phyloP scores from a whole-genome alignment of 805 yeast genomes.

The Spathaspora passalidarum region DNA sequence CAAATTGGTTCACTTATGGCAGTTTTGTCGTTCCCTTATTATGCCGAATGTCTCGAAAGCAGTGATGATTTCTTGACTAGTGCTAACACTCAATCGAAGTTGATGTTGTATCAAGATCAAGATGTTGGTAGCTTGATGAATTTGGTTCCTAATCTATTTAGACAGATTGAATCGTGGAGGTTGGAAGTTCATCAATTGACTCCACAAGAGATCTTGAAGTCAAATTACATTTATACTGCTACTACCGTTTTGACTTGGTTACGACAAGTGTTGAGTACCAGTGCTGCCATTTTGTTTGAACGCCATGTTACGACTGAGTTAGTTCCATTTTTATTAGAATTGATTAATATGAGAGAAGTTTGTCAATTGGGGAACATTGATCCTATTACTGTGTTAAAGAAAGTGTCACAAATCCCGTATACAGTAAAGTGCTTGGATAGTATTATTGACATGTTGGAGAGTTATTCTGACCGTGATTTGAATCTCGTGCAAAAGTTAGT shows the following conservation, averaged over 20 bases:
- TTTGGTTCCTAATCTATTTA: constrained; percentile 43
- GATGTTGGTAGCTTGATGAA: constrained; percentile 22
- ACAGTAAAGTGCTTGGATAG: constrained; percentile 16
- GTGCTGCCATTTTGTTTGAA: constrained; percentile 51
- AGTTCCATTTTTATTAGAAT: constrained; percentile 64
- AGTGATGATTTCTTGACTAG: constrained; percentile 38
- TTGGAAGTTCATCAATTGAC: constrained; percentile 30
- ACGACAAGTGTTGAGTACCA: constrained; percentile 49
- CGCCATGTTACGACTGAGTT: constrained; percentile 49
- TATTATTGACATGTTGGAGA: constrained; percentile 39
- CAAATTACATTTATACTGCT: constrained; percentile 60
- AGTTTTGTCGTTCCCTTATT: constrained; percentile 39
- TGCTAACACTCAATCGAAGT: constrained; percentile 26
- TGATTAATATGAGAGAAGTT: constrained; percentile 72
- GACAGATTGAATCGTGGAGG: constrained; percentile 41
- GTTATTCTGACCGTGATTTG: constrained; percentile 25
- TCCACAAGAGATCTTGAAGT: constrained; percentile 55
- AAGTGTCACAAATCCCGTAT: constrained; percentile 43
- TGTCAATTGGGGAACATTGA: constrained; percentile 65
- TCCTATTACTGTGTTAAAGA: constrained; percentile 46
- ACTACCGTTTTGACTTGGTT: constrained; percentile 66
- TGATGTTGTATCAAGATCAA: constrained; percentile 28
- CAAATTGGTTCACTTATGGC: constrained; percentile 62
- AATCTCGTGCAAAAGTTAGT: constrained; percentile 54
- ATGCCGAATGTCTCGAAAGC: constrained; percentile 39